Base-by-base conservation (phyloP, 306 rosid genomes). In the Vigna trinervia region DNA sequence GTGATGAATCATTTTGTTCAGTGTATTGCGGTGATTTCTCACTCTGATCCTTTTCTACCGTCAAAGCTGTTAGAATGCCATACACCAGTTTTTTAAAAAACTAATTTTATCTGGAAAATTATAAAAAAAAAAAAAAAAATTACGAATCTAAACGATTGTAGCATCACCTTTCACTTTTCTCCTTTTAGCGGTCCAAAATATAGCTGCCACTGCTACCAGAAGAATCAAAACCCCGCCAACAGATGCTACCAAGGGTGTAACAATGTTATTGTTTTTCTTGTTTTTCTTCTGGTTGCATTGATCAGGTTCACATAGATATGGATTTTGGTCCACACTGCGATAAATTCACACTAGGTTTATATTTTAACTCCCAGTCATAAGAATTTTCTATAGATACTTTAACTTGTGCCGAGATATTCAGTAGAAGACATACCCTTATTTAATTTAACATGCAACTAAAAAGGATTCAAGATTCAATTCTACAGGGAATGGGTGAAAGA, bases 291-390 rank as follows among this genome's bases (percentile, higher is more conserved):
- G 14, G 41, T 58, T 45, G 63, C 90, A 83, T 5, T 80, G 5
- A 30, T 36, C 32, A 4, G 71, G 32, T 58, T 36, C 67, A 74
- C 84, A 82, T 30, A 85, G 84, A 78, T 67, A 2, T 65, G 78
- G 82, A 80, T 87, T 88, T 66, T 68, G 83, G 19, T 69, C 78
- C 61, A 48, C 69, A 2, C 91, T 90, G 43, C 38, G 79, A 38
- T 6, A 32, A 50, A 81, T 59, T 36, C 41, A 68, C 3, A 61
- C 5, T 47, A 69, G 17, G 11, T 14, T 48, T 28, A 48, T 26
- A 9, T 38, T 61, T 47, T 8, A 60, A 19, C 17, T 43, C 17
- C 12, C 5, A 13, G 68, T 57, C 26, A 15, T 23, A 0, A 76
- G 14, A 59, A 43, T 20, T 60, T 34, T 47, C 12, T n/a, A 0